These are phyloP conservation scores for Gnaphalium uliginosum DNA, from an alignment of 129 eudicot species.

Conservation along the genomic window DNA sequence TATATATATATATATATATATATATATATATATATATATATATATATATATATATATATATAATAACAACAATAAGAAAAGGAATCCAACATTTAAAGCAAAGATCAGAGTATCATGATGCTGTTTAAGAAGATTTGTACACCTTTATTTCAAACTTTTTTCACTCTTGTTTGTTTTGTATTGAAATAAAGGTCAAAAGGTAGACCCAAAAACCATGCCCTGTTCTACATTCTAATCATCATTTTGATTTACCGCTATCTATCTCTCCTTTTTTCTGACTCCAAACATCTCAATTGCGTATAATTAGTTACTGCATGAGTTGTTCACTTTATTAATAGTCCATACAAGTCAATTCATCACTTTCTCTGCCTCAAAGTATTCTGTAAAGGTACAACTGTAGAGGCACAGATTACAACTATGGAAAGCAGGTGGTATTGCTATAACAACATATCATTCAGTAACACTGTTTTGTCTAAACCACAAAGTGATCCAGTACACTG, in stretches of 20 bases:
- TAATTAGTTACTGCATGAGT: constrained; percentile 47
- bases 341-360: neutral
- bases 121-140: constrained; percentile 49
- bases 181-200: constrained; percentile 43
- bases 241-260: constrained; percentile 20
- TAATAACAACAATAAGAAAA: constrained; percentile 16
- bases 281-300: constrained; percentile 47
- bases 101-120: constrained; percentile 43
- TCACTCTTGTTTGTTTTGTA: constrained; percentile 41
- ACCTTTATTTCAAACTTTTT: constrained; percentile 25
- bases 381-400: neutral
- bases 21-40: too few species aligned
- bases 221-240: constrained; percentile 49
- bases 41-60: neutral
- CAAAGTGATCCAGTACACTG: constrained; percentile 18
- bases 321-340: constrained; percentile 32
- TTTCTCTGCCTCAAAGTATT: constrained; percentile 31
- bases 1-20: too few species aligned
- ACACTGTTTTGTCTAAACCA: constrained; percentile 31
- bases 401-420: constrained; percentile 22
- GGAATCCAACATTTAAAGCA: constrained; percentile 49
- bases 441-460: constrained; percentile 28
- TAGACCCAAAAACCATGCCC: constrained; percentile 15
- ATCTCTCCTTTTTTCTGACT: constrained; percentile 24
- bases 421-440: neutral